Percentiles rank a stretch among this genome's conserved stretches.
Conservation (phyloP, 2,329 filamentous ascomycete genomes). For the Alternaria gansuensis region DNA sequence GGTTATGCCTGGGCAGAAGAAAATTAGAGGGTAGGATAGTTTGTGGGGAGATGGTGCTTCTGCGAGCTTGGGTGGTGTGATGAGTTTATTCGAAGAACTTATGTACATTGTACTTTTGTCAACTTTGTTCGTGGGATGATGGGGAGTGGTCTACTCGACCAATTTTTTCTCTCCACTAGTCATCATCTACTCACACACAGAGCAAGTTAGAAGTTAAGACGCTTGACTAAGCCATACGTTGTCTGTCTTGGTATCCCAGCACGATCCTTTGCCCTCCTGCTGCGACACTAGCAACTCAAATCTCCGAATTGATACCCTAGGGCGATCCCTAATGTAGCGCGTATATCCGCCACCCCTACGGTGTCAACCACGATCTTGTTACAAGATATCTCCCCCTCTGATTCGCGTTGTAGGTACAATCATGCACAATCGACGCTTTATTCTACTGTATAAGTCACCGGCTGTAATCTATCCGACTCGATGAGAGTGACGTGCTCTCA, state of each 20-base stretch:
- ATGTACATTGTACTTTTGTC: no score
- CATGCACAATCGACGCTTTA: slow-evolving; percentile 12
- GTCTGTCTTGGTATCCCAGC: not conserved
- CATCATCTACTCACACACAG: not conserved
- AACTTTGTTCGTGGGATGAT: no score
- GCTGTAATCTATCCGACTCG: slow-evolving; percentile 11
- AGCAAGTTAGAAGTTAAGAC: not conserved
- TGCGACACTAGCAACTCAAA: not conserved
- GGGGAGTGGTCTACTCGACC: no score
- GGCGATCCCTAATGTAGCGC: not conserved
- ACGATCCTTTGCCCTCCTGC: slow-evolving; percentile 2
- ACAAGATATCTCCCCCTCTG: slow-evolving; percentile 1
- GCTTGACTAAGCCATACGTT: not conserved
- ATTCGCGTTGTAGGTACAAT: slow-evolving; percentile 8
- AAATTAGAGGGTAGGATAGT: no score
- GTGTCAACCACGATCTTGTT: slow-evolving; percentile 1
- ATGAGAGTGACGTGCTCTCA: slow-evolving; percentile 10
- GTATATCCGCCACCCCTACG: slow-evolving; percentile 2
- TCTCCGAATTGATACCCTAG: not conserved
- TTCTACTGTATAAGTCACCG: slow-evolving; percentile 11
- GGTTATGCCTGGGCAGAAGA: no score
- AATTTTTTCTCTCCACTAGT: not conserved
- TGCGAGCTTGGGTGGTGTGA: no score
- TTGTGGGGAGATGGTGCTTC: no score
- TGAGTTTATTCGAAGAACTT: no score